Base-by-base conservation (phyloP, 257 asterid species). In the Striga asiatica region DNA sequence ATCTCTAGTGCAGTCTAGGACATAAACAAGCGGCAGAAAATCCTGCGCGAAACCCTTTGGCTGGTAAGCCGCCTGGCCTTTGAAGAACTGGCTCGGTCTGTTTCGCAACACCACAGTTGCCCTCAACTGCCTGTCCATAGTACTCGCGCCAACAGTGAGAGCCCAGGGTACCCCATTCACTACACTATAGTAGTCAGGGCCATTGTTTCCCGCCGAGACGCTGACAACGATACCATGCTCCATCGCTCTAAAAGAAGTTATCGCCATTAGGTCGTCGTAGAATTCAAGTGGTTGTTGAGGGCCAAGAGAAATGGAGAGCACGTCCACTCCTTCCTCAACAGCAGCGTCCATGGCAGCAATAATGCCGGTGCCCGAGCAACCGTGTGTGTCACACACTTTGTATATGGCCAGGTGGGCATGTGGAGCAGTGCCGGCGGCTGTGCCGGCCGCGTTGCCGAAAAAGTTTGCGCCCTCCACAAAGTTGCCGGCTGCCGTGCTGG, bases 101-200 rank as follows among this genome's bases (percentile, higher is more conserved):
- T 74, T 71, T 38, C 81, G 81, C 3, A 80, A 69, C 14, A 66
- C 18, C 0, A 46, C 76, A 3, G 66, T 65, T 2, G 80, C 79
- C 51, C 43, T 62, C n/a, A 80, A 8, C 14, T 50, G 61, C 24
- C 84, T 58, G n/a, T 77, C 80, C 5, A 39, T 29, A 0, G 80
- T 71, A 65, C 84, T 74, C 1, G 88, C 84, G 1, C 84, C 84
- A 2, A 80, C 84, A 0, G 81, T 69, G 29, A 80, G 77, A 14
- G 69, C 49, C 88, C 88, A 80, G 0, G 81, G 84, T n/a, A 83
- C 81, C 12, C 39, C 74, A 10, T 74, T 69, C 0, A 22, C 0
- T 8, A 70, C 1, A 0, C 70, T 6, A 0, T 4, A 3, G 31
- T 2, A 0, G 9, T 0, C 4, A 0, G 80, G 78, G 18, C 82